Conservation (phyloP, 805 yeast genomes). For the Metschnikowia cerradonensis region DNA sequence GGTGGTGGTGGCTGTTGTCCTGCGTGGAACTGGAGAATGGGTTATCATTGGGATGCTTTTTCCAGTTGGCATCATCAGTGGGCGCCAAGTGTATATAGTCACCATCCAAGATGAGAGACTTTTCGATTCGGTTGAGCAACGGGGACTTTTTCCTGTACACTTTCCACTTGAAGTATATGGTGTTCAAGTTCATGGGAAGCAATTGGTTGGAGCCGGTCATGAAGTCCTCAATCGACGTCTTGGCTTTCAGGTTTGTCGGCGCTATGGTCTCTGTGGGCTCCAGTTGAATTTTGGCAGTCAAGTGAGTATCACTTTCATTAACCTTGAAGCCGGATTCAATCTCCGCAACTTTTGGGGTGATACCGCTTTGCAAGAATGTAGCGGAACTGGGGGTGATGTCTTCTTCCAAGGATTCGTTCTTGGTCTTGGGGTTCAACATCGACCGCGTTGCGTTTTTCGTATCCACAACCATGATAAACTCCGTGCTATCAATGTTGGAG, state of each 20-base stretch:
- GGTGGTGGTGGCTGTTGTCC: constrained; percentile 23
- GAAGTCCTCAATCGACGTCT: constrained; percentile 18
- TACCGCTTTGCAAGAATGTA: constrained; percentile 18
- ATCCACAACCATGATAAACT: constrained; percentile 20
- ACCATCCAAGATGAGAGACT: constrained; percentile 88
- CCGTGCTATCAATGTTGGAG: constrained; percentile 9
- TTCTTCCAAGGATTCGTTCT: constrained; percentile 15
- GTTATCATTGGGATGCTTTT: constrained; percentile 28
- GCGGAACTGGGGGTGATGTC: constrained; percentile 30
- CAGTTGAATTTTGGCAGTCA: not conserved
- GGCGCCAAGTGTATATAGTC: constrained; percentile 88
- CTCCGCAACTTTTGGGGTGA: constrained; percentile 20
- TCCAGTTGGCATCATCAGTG: constrained; percentile 61
- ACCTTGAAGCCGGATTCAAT: not conserved
- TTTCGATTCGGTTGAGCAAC: constrained; percentile 72
- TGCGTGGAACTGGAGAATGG: constrained; percentile 23
- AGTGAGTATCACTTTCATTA: not conserved
- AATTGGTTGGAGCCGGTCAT: constrained; percentile 10
- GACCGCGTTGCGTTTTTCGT: constrained; percentile 8
- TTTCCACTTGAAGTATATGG: constrained; percentile 76
- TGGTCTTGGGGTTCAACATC: constrained; percentile 12
- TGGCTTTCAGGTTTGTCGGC: constrained; percentile 5
- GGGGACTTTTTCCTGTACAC: constrained; percentile 90
- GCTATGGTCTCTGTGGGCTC: not conserved
- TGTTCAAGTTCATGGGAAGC: constrained; percentile 36